Evolutionary conservation across 2,329 filamentous ascomycete genomes (phyloP).

Genomic region (Colletotrichum sojae): DNA sequence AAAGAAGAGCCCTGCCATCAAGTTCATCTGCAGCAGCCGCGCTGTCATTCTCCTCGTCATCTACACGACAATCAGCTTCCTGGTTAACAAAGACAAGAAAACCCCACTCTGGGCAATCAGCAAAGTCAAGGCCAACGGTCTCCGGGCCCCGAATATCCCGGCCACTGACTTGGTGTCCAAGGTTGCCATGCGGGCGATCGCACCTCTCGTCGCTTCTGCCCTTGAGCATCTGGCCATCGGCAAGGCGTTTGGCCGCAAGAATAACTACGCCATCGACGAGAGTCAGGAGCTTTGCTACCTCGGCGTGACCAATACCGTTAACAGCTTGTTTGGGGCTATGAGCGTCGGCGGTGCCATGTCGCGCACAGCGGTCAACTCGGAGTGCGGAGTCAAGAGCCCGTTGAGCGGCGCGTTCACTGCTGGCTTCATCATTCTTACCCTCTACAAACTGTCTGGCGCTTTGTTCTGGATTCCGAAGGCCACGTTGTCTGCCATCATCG

Average conservation of each 20-base stretch:
- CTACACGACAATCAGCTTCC: conserved; percentile 75
- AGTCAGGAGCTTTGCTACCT: conserved; percentile 77
- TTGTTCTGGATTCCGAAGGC: conserved; percentile 79
- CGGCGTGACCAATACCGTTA: conserved; percentile 73
- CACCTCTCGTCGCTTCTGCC: conserved; percentile 72
- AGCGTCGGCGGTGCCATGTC: conserved; percentile 77
- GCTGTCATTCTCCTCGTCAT: conserved; percentile 73
- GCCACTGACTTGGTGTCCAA: conserved; percentile 64
- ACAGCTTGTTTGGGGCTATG: conserved; percentile 76
- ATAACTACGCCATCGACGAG: conserved; percentile 74
- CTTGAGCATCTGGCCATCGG: conserved; percentile 77
- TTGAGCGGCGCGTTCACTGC: conserved; percentile 73
- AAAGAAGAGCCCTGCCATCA: conserved; percentile 69
- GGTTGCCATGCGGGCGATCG: conserved; percentile 68
- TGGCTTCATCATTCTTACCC: conserved; percentile 72
- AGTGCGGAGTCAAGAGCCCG: conserved; percentile 73
- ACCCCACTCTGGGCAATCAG: conserved; percentile 70
- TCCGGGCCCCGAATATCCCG: conserved; percentile 65
- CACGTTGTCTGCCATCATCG: conserved; percentile 74
- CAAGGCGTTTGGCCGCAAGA: conserved; percentile 73
- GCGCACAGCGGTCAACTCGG: conserved; percentile 76
- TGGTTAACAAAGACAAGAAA: conserved; percentile 68
- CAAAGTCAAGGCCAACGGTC: conserved; percentile 69
- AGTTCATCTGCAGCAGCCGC: conserved; percentile 71
- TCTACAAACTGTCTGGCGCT: conserved; percentile 72